These are phyloP conservation scores for Prillingera fragicola DNA, from an alignment of 1,284 basidiomycete species.

Conservation along the genomic window DNA sequence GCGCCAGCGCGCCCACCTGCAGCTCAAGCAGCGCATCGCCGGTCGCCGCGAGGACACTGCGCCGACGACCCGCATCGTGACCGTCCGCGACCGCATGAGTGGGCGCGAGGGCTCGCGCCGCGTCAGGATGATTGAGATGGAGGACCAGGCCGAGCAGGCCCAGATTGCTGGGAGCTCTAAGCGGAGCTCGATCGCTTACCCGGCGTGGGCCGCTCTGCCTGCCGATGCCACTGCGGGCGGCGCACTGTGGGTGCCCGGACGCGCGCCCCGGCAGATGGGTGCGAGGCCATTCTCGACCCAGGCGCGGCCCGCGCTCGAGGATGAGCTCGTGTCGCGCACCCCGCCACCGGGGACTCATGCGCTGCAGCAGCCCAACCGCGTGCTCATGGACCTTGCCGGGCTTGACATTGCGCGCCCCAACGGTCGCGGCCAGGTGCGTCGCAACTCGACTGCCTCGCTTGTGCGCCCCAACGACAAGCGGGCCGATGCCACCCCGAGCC, in stretches of 20 bases:
- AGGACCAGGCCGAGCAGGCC: constrained; percentile 2
- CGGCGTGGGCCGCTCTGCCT: constrained; percentile 13
- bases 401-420: constrained; percentile 23
- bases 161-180: background rate
- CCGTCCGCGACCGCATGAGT: constrained; percentile 10
- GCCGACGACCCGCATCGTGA: constrained; percentile 8
- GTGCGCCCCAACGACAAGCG: constrained; percentile 11
- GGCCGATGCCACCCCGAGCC: background rate
- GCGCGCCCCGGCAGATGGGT: constrained; percentile 11
- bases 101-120: constrained; percentile 23
- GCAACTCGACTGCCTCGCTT: constrained; percentile 31
- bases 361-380: constrained; percentile 29
- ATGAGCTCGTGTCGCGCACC: constrained; percentile 6
- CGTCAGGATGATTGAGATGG: constrained; percentile 24
- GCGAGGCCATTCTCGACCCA: constrained; percentile 29
- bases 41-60: constrained; percentile 8
- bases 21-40: constrained; percentile 14
- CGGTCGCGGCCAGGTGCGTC: constrained; percentile 17
- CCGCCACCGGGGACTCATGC: constrained; percentile 12
- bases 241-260: constrained; percentile 13
- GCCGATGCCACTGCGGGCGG: constrained; percentile 12
- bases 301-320: background rate
- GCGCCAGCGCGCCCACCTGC: constrained; percentile 12
- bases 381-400: constrained; percentile 43
- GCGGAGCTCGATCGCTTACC: constrained; percentile 15